Evolutionary conservation across 441 rosid genomes (phyloP).

Genomic region (Mallotus japonicus): DNA sequence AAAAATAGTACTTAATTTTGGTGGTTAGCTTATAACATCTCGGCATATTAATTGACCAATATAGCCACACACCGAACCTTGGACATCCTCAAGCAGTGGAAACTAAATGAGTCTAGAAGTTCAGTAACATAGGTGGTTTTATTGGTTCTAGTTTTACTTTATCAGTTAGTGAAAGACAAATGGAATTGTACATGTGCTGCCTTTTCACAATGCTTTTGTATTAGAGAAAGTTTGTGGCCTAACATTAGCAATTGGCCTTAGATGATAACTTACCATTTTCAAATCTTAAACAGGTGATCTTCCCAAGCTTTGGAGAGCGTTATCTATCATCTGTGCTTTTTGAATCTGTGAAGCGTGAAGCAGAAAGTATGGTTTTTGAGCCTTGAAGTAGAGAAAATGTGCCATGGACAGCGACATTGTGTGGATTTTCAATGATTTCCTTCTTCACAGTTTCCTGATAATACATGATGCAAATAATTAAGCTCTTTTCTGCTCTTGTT

Average conservation of each 20-base stretch:
- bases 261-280: not conserved
- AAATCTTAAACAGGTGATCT: slow-evolving; percentile 50
- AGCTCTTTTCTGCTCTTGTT: not conserved
- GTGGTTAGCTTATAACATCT: not conserved
- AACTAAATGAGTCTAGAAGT: not conserved
- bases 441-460: not conserved
- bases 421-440: not conserved
- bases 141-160: not conserved
- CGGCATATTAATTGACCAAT: not conserved
- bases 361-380: slow-evolving; percentile 51
- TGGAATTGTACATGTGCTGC: not conserved
- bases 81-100: not conserved
- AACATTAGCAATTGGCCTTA: not conserved
- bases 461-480: not conserved
- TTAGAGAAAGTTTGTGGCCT: too few relatives aligned
- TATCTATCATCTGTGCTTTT: slow-evolving; percentile 79
- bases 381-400: slow-evolving; percentile 8
- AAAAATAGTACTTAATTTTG: not conserved
- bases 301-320: slow-evolving; percentile 90
- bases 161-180: not conserved
- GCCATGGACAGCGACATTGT: not conserved
- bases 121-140: not conserved
- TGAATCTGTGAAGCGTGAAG: slow-evolving; percentile 62
- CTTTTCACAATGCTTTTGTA: not conserved
- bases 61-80: not conserved